A percentile compares a stretch with the other conserved stretches of the same genome.
These are phyloP conservation scores for Micromonas pusilla DNA, from an alignment of 139 green algal species.

Conservation along the genomic window DNA sequence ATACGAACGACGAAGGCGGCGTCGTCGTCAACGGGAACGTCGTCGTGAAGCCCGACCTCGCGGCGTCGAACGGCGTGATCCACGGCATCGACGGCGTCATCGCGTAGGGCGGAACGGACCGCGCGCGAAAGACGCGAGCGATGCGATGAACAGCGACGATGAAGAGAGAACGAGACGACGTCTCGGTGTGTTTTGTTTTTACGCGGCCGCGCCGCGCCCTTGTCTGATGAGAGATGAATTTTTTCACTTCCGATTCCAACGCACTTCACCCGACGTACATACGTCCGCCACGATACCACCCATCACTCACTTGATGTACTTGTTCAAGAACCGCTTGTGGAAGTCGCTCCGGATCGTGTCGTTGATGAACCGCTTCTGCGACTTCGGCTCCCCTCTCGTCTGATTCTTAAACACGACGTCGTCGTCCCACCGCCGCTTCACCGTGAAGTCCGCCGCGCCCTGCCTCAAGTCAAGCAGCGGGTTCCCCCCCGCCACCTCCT, in stretches of 20 bases:
- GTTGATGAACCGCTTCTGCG: slow-evolving; percentile 91
- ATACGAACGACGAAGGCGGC: neutral
- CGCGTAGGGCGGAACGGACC: too few species aligned
- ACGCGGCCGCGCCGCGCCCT: too few species aligned
- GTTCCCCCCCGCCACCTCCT: slow-evolving; percentile 78
- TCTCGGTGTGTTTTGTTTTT: too few species aligned
- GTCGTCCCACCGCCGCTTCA: slow-evolving; percentile 77
- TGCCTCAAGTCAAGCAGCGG: slow-evolving; percentile 61
- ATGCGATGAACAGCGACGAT: too few species aligned
- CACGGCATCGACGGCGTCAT: neutral
- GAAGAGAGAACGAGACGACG: too few species aligned
- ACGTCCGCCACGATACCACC: too few species aligned
- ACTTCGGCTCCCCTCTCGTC: slow-evolving; percentile 78
- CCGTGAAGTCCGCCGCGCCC: slow-evolving; percentile 1
- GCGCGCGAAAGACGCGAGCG: too few species aligned
- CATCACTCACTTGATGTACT: slow-evolving; percentile 30
- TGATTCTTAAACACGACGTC: slow-evolving; percentile 97
- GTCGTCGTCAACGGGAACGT: neutral
- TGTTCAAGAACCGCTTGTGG: slow-evolving; percentile 50
- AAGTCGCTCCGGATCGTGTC: slow-evolving; percentile 98
- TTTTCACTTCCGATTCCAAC: too few species aligned
- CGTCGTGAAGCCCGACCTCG: neutral
- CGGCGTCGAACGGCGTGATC: neutral
- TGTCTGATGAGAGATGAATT: too few species aligned
- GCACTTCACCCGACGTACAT: too few species aligned